Conservation (phyloP, 2,329 filamentous ascomycete species). For the Xenosphaeropsis pyriputrescens region DNA sequence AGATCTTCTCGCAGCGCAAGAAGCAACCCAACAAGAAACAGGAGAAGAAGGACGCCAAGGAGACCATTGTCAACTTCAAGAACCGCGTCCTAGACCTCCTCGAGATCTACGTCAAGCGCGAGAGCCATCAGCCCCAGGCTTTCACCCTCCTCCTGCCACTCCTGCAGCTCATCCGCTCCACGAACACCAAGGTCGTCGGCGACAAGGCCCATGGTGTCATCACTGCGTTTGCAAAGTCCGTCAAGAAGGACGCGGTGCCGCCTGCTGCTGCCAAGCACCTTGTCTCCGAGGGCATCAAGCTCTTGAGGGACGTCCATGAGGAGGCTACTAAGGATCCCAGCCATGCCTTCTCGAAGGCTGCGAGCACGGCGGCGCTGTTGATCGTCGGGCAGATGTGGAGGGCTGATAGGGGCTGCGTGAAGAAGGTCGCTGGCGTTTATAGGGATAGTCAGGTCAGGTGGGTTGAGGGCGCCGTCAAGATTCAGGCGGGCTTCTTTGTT, state of each 20-base stretch:
- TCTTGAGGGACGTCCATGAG: constrained; percentile 53
- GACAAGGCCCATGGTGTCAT: constrained; percentile 62
- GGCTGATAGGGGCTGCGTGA: constrained; percentile 34
- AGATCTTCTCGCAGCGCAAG: constrained; percentile 69
- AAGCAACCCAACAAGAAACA: constrained; percentile 59
- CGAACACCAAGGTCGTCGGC: constrained; percentile 59
- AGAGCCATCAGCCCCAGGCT: constrained; percentile 51
- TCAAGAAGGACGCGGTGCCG: constrained; percentile 37
- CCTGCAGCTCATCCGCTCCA: constrained; percentile 62
- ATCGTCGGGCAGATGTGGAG: constrained; percentile 47
- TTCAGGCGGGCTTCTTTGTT: constrained; percentile 51
- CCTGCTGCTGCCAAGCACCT: constrained; percentile 28
- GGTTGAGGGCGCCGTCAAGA: constrained; percentile 39
- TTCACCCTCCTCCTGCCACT: constrained; percentile 63
- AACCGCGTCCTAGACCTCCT: constrained; percentile 81
- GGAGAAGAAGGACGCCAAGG: constrained; percentile 75
- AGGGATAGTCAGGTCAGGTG: constrained; percentile 43
- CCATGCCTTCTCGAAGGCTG: constrained; percentile 58
- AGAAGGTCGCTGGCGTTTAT: constrained; percentile 48
- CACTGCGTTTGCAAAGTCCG: constrained; percentile 51
- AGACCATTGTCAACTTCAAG: constrained; percentile 89
- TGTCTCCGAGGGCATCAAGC: constrained; percentile 23
- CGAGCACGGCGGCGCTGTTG: constrained; percentile 57
- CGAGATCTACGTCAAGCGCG: constrained; percentile 69
- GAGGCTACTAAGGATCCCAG: constrained; percentile 49